phyloP scores from a whole-genome alignment of 2,329 filamentous ascomycete species.

The Colletotrichum chrysophilum region DNA sequence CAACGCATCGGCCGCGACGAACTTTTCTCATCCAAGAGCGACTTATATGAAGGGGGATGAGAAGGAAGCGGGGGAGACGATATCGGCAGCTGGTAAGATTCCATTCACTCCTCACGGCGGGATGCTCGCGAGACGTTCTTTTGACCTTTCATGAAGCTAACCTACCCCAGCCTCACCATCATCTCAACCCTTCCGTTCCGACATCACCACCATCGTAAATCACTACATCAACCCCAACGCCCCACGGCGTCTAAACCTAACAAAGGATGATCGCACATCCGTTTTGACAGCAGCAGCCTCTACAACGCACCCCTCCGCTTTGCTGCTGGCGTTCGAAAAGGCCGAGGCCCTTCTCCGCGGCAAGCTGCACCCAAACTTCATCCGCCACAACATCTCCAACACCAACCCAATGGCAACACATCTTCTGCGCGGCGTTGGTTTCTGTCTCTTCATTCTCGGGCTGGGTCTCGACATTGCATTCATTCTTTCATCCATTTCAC shows the following conservation, averaged over 20 bases:
- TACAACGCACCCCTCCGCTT: constrained; percentile 50
- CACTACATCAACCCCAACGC: constrained; percentile 43
- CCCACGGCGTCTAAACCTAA: constrained; percentile 41
- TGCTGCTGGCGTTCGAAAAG: constrained; percentile 41
- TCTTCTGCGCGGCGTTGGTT: constrained; percentile 30
- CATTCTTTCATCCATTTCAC: constrained; percentile 31
- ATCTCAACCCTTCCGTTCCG: constrained; percentile 45
- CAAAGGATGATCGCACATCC: constrained; percentile 38
- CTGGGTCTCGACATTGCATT: constrained; percentile 35
- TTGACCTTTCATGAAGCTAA: neutral
- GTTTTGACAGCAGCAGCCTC: constrained; percentile 44
- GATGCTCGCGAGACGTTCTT: neutral
- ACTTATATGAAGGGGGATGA: neutral
- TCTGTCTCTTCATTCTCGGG: constrained; percentile 27
- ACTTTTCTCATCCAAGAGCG: constrained; percentile 6
- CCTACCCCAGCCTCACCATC: neutral
- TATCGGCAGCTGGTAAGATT: neutral
- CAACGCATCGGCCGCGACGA: constrained; percentile 7
- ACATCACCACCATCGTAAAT: constrained; percentile 38
- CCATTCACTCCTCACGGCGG: neutral
- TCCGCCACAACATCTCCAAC: constrained; percentile 42
- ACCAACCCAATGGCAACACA: constrained; percentile 37
- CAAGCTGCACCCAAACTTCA: constrained; percentile 44
- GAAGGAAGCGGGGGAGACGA: neutral
- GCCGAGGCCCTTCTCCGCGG: constrained; percentile 41